These are phyloP conservation scores for Aspergillus indologenus DNA, from an alignment of 495 filamentous ascomycete genomes.

Conservation along the genomic window DNA sequence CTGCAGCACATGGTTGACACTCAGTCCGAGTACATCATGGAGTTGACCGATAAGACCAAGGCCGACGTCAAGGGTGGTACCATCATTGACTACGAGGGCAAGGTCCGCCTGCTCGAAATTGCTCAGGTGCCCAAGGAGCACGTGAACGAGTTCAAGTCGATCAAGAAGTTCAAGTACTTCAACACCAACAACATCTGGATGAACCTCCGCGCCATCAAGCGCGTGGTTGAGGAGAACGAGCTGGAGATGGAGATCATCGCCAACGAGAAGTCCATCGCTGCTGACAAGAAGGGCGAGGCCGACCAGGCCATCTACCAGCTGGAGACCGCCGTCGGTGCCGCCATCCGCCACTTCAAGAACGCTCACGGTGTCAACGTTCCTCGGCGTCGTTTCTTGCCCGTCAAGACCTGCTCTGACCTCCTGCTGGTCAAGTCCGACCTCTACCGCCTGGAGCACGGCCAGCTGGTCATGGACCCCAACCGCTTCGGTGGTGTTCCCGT, in stretches of 20 bases:
- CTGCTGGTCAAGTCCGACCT: constrained; percentile 99
- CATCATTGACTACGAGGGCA: constrained; percentile 98
- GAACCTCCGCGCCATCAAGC: constrained; percentile 96
- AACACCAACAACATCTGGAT: constrained; percentile 99
- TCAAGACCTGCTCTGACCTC: constrained; percentile 99
- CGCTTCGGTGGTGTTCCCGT: constrained; percentile 97
- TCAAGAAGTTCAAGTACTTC: constrained; percentile 99
- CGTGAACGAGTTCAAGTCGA: constrained; percentile 99
- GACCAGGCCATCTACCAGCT: constrained; percentile 97
- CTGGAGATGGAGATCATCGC: constrained; percentile 99
- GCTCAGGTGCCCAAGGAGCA: constrained; percentile 99
- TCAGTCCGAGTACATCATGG: constrained; percentile 97
- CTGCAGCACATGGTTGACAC: constrained; percentile 99
- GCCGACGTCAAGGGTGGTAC: constrained; percentile 99
- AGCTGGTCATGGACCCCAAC: constrained; percentile 91
- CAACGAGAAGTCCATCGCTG: constrained; percentile 96
- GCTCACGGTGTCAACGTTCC: constrained; percentile 99
- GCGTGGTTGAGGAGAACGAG: constrained; percentile 97
- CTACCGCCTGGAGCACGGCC: constrained; percentile 99
- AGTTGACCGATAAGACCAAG: constrained; percentile 99
- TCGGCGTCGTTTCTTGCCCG: constrained; percentile 94
- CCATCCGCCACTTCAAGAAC: constrained; percentile 97
- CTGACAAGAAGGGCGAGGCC: constrained; percentile 99
- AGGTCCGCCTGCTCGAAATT: constrained; percentile 94
- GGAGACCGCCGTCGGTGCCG: constrained; percentile 96